Evolutionary conservation across 176 grass and related monocot genomes (phyloP), one percentile per base, ranked within the genome.

Genomic region (Leersia perrieri): DNA sequence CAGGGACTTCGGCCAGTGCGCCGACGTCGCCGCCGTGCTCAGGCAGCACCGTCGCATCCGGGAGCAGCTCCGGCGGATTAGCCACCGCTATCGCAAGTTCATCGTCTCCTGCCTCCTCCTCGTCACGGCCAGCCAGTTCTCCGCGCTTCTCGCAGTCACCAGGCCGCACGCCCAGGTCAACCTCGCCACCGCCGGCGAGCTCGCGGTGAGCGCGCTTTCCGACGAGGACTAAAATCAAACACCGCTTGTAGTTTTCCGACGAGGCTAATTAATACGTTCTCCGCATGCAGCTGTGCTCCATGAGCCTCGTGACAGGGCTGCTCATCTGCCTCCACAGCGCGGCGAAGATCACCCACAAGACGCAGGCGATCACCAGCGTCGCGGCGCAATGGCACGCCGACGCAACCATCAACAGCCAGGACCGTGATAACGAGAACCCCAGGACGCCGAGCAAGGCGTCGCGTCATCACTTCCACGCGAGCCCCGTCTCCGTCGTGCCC

Each of bases 271-370:
- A 36, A 49, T 14, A 6, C n/a, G 3, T 68, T 68, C 20, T 12
- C 7, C 44, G 66, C 77, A 98, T 45, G 66, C 77, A 98, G 96
- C 84, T 95, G 2, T 94, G 96, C 84, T 94, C 90, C 22, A n/a
- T 88, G 13, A 88, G 89, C 49, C 84, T 98, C 39, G 88, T 98
- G 28, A 80, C 83, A 0, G 96, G 92, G 3, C 61, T 98, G 63
- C 88, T 98, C 20, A 66, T 95, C 63, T 98, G 90, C 81, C 88
- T 98, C 11, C 88, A 88, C 66, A 90, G 92, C 70, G 88, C 96
- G n/a, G 96, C 92, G 14, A 93, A 92, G 86, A 95, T 98, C 84
- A 98, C 96, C 64, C 96, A 98, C 78, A 98, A 91, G 82, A 92
- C 92, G 51, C 92, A 98, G 76, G 55, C 92, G 1, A 92, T 98